These are phyloP conservation scores for Neurospora discreta DNA, from an alignment of 495 filamentous ascomycete species.

Conservation along the genomic window DNA sequence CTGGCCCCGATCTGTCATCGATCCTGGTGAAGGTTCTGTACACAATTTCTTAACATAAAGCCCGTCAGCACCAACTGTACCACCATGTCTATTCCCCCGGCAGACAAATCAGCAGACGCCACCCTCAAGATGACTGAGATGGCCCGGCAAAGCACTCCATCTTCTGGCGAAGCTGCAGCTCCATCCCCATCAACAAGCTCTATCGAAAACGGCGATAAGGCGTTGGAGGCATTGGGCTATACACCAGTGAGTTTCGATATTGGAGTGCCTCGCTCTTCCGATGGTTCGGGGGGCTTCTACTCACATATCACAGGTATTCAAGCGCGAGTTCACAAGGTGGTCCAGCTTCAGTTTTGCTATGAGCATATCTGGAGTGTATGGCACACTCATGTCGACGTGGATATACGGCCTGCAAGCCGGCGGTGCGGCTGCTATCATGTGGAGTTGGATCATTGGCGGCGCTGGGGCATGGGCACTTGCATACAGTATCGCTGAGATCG, in stretches of 20 bases:
- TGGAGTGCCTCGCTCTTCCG: not conserved
- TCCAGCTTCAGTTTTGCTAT: slow-evolving; percentile 55
- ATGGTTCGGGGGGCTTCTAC: not conserved
- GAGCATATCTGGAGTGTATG: slow-evolving; percentile 49
- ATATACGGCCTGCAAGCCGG: slow-evolving; percentile 49
- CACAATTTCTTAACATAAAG: not conserved
- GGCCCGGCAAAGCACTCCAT: not conserved
- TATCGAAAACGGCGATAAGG: slow-evolving; percentile 21
- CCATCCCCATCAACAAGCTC: not conserved
- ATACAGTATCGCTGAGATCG: slow-evolving; percentile 44
- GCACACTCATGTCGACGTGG: slow-evolving; percentile 51
- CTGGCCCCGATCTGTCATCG: not conserved
- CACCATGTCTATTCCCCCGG: not conserved
- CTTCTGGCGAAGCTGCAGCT: not conserved
- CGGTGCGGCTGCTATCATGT: slow-evolving; percentile 48
- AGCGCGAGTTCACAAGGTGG: slow-evolving; percentile 51
- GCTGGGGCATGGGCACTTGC: slow-evolving; percentile 53
- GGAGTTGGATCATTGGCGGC: slow-evolving; percentile 57
- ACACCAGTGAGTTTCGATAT: slow-evolving; percentile 11
- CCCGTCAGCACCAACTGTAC: not conserved
- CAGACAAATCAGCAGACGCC: not conserved
- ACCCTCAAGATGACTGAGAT: not conserved
- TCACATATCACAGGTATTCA: slow-evolving; percentile 38
- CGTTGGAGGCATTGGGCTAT: slow-evolving; percentile 22
- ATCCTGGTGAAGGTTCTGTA: not conserved